Evolutionary conservation across 805 yeast genomes (phyloP), one percentile per base, ranked within the genome.

Genomic region (Teunomyces barrocoloradensis): DNA sequence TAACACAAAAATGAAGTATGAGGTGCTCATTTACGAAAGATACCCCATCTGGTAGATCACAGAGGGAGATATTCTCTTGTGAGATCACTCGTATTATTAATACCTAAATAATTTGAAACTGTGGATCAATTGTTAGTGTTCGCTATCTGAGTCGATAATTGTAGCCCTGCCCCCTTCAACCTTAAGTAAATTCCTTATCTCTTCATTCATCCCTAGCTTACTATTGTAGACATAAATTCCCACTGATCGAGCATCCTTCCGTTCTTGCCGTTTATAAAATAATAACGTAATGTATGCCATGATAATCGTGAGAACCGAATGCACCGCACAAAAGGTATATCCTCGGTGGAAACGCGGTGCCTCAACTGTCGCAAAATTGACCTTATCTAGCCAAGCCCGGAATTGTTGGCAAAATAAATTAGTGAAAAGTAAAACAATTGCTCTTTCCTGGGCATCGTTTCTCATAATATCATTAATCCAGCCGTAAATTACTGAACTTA

Each of bases 381-480:
- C 43, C n/a, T 55, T 51, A 9, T 49, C 51, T 4, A 35, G 50
- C 63, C 62, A 59, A 2, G 63, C 62, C 5, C 61, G 53, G 17
- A 55, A 51, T 18, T 54, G 54, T 43, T 59, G 63, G 1, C 59
- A 53, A 41, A 59, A 46, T 42, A 56, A 48, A 51, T 59, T 59
- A 53, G 52, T 52, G 33, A 55, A 50, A 39, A 58, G 53, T 42
- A 59, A 47, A 20, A 58, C 51, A 25, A 59, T 57, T 5, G 60
- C 62, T 28, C 63, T 48, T 39, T 53, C 55, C 23, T 55, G 61
- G 5, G 58, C 55, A 38, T 59, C 59, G 27, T 56, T 45, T 3
- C 63, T 50, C 34, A 58, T 52, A 15, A 59, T 56, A 43, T 59
- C 63, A 23, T 57, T 59, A 28, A 55, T 57, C 63, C 63, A 59